Evolutionary conservation across 805 yeast species (phyloP), one percentile per base, ranked within the genome.

Genomic region (Teunomyces pallodes): DNA sequence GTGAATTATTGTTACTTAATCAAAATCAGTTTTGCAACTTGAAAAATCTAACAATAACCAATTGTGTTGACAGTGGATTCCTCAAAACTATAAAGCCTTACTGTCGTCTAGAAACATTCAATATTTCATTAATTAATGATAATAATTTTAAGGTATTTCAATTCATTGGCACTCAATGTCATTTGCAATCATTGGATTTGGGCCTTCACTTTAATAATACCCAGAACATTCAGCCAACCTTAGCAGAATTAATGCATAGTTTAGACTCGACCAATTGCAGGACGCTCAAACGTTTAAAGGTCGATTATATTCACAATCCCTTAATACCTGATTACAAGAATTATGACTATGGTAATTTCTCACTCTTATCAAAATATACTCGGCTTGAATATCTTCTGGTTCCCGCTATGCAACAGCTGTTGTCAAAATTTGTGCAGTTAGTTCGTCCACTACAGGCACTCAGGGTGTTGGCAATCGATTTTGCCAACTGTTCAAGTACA

Each of bases 331-430:
- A 38, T 13, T 33, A 29, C 13, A 40, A 29, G 35, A 40, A 14
- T 28, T 16, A 29, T 4, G 27, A 40, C 16, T 33, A 16, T 12
- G 33, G 35, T 14, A 29, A 30, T 30, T 28, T 40, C 16, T 12
- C 16, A 9, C 41, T n/a, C 13, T 20, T 47, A n/a, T 14, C 42
- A 4, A 32, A 32, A 9, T 40, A 40, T 36, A 33, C n/a, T 8
- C 27, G 26, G 10, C 26, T 47, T 8, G 28, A 40, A 14, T 47
- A 31, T 13, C 50, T 47, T 7, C 43, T 36, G n/a, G n/a, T 47
- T 12, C 50, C 50, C n/a, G 33, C 39, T 26, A 13, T 46, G 6
- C 41, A 38, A 7, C 41, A 47, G 4, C 41, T 26, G 41, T 38
- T 47, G 20, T 31, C 41, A 17, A 47, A 36, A 26, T 14, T 47